phyloP scores from a whole-genome alignment of 2,329 filamentous ascomycete species.

The Fusarium sororula region DNA sequence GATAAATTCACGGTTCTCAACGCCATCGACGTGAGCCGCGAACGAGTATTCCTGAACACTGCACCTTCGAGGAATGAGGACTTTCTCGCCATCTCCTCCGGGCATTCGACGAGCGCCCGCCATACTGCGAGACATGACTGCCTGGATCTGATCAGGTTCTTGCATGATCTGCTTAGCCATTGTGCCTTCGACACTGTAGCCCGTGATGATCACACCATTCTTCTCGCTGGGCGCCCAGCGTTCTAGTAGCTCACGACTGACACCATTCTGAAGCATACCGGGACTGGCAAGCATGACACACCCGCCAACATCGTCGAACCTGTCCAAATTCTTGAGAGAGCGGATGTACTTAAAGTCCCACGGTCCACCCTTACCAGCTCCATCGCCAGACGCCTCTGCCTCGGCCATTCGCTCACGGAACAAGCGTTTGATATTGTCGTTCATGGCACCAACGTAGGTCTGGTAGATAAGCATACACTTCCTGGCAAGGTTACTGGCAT shows the following conservation, averaged over 20 bases:
- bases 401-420: slow-evolving; percentile 93
- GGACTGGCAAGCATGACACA: slow-evolving; percentile 98
- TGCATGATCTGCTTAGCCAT: slow-evolving; percentile 97
- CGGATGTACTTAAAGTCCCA: slow-evolving; percentile 98
- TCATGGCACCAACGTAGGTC: slow-evolving; percentile 98
- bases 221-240: slow-evolving; percentile 95
- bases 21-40: slow-evolving; percentile 94
- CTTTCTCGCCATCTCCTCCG: slow-evolving; percentile 79
- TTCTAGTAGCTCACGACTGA: slow-evolving; percentile 91
- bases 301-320: slow-evolving; percentile 93
- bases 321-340: slow-evolving; percentile 89
- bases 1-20: slow-evolving; percentile 96
- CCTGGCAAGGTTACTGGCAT: slow-evolving; percentile 91
- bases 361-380: slow-evolving; percentile 79
- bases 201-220: slow-evolving; percentile 98
- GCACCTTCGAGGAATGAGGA: slow-evolving; percentile 91
- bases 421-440: slow-evolving; percentile 97
- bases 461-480: slow-evolving; percentile 99
- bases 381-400: slow-evolving; percentile 81
- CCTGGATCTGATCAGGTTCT: slow-evolving; percentile 93
- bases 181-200: slow-evolving; percentile 97
- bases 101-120: slow-evolving; percentile 69
- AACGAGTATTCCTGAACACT: slow-evolving; percentile 96
- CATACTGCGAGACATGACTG: slow-evolving; percentile 83
- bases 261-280: slow-evolving; percentile 97